A percentile compares a stretch with the other conserved stretches of the same genome.
Conservation (phyloP, 805 yeast species). For the Kodamaea sagamina region DNA sequence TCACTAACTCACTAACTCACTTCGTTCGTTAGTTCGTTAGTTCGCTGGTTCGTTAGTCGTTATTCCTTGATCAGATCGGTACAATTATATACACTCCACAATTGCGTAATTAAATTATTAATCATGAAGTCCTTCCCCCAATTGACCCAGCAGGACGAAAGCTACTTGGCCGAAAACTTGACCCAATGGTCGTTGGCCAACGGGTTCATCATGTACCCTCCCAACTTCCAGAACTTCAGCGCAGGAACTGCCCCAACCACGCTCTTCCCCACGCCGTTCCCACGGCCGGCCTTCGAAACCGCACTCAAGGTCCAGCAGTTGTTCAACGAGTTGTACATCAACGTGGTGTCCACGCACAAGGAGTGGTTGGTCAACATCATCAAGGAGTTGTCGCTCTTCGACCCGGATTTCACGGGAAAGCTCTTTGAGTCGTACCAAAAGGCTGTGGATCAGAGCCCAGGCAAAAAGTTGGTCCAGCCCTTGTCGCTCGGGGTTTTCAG, state of each 20-base stretch:
- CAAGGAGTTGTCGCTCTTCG: slow-evolving; percentile 56
- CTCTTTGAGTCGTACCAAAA: slow-evolving; percentile 60
- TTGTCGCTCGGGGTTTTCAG: slow-evolving; percentile 83
- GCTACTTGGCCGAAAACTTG: slow-evolving; percentile 45
- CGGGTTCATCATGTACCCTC: slow-evolving; percentile 83
- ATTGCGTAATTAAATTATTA: slow-evolving; percentile 10
- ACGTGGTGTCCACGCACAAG: slow-evolving; percentile 54
- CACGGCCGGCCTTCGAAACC: slow-evolving; percentile 60
- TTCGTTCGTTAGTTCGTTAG: too few relatives aligned
- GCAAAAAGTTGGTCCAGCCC: slow-evolving; percentile 52
- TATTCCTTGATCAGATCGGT: not conserved
- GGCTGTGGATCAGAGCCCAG: slow-evolving; percentile 46
- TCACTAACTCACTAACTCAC: too few relatives aligned
- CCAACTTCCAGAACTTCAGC: slow-evolving; percentile 45
- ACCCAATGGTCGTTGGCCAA: slow-evolving; percentile 77
- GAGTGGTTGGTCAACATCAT: slow-evolving; percentile 66
- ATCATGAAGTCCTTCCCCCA: slow-evolving; percentile 35
- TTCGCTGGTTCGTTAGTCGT: too few relatives aligned
- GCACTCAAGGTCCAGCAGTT: slow-evolving; percentile 66
- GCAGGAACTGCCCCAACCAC: slow-evolving; percentile 85
- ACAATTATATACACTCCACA: slow-evolving; percentile 4
- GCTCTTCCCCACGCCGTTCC: slow-evolving; percentile 86
- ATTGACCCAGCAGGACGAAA: slow-evolving; percentile 28
- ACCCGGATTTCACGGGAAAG: slow-evolving; percentile 79
- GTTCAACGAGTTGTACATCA: slow-evolving; percentile 75